Base-by-base conservation (phyloP, 352 stramenopile genomes). In the Peronospora farinosa region DNA sequence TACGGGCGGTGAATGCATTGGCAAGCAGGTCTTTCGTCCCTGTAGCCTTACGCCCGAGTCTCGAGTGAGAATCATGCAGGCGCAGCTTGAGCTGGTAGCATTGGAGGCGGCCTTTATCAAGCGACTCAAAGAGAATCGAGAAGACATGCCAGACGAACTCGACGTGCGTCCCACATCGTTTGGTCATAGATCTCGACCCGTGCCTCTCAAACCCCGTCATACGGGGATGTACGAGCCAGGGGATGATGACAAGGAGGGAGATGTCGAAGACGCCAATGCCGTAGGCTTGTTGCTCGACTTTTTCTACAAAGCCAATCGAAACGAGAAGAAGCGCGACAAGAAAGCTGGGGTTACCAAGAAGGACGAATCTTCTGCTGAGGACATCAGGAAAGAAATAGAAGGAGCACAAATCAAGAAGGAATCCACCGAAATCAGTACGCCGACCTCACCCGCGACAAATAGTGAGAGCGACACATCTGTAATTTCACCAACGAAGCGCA, bases 1-100 rank as follows among this genome's bases (percentile, higher is more conserved):
- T 59, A 93, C 86, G 5, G 87, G 87, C 25, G 82, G 77, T 42
- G 83, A 92, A 57, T 95, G 79, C 50, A 96, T 95, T 43, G 87
- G 87, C 35, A 96, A 96, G 64, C 82, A 92, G 54, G 80, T 92
- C 21, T 92, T 89, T 45, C 78, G 82, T 7, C 82, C 82, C 15
- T 84, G 76, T 58, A 83, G 60, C 30, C 67, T 75, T 21, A 88
- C 81, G 9, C 78, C 78, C 7, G 72, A 86, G 39, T 71, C 78
- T 16, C 65, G 71, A 8, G 73, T 84, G 30, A 67, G 74, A 11
- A 68, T 88, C 32, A 86, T 90, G 62, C 71, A 88, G 45, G 81
- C 78, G 3, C 72, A 90, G 16, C 50, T 85, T 17, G 81, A 92
- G 42, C 61, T 92, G 3, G 72, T 88, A 28, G 51, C 68, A 5